Base-by-base conservation (phyloP, 1,139 yeast species). In the Blastobotrys raffinosifermentans region DNA sequence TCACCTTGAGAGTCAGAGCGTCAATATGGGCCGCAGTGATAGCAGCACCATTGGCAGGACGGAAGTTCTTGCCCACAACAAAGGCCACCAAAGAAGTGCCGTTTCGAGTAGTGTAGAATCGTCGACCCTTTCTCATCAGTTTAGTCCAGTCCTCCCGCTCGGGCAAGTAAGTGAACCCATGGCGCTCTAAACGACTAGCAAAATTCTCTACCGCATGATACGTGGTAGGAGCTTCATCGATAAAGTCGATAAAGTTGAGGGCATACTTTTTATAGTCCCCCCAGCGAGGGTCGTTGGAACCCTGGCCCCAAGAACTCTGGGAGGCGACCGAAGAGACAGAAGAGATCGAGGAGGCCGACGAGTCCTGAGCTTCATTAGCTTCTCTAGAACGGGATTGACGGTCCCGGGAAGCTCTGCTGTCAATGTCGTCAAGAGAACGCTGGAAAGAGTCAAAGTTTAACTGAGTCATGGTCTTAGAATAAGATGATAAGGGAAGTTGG, bases 1-100 rank as follows among this genome's bases (percentile, higher is more conserved):
- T 91, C 50, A 91, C 78, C 41, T 50, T 47, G 15, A 55, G 55
- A 35, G 89, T 79, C 23, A 96, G 93, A 4, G 96, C 85, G 58
- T 89, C 98, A 1, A 94, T 84, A 57, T 87, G 96, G 2, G 94
- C 91, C 6, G 95, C 96, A 39, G 86, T 79, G 42, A 87, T 77
- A 2, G 94, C 79, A 43, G 84, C 71, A 9, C 94, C 93, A 46
- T 80, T 77, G 4, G 94, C 94, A 15, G 84, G 79, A 32, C 58
- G 52, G 70, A 79, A 83, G 37, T 75, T 57, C 3, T 70, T 72
- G 36, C 94, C 95, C 25, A 86, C 77, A 10, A 59, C 75, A 61
- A 87, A 86, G 1, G 94, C 95, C 49, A 86, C 74, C 26, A 87
- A 66, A 0, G 95, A 82, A 2, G 94, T 81, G 14, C 78, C 84